These are phyloP conservation scores for Crotalaria pallida DNA, from an alignment of 306 rosid species.

Conservation along the genomic window DNA sequence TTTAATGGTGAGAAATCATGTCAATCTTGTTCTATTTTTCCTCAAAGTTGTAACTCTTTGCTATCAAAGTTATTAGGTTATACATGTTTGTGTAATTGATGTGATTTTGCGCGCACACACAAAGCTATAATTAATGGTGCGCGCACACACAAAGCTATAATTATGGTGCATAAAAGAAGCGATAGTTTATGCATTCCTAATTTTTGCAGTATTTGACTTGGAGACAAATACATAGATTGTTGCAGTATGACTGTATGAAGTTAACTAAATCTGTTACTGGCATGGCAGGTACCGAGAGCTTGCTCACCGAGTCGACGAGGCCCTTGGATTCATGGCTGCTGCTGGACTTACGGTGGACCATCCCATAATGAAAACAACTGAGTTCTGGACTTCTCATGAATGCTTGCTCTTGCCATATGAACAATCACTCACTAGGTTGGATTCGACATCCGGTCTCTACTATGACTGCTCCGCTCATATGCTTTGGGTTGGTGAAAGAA, in stretches of 20 bases:
- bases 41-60: neutral
- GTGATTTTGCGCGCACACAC: neutral
- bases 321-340: constrained; percentile 98
- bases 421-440: constrained; percentile 92
- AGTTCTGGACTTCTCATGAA: constrained; percentile 97
- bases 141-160: too few species aligned
- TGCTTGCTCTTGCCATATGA: constrained; percentile 94
- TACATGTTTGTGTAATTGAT: neutral
- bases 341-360: constrained; percentile 96
- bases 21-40: neutral
- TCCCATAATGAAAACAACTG: constrained; percentile 93
- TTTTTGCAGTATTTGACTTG: neutral
- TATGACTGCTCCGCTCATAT: constrained; percentile 98
- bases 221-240: neutral
- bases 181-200: neutral
- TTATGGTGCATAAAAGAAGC: neutral
- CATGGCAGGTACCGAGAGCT: constrained; percentile 84
- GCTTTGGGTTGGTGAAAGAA: constrained; percentile 94
- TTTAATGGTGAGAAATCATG: neutral
- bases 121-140: neutral
- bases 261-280: constrained; percentile 15
- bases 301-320: constrained; percentile 94
- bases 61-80: neutral
- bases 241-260: neutral
- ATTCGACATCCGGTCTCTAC: constrained; percentile 88